Evolutionary conservation across 805 yeast species (phyloP).

Genomic region (Schwanniomyces yamadae): DNA sequence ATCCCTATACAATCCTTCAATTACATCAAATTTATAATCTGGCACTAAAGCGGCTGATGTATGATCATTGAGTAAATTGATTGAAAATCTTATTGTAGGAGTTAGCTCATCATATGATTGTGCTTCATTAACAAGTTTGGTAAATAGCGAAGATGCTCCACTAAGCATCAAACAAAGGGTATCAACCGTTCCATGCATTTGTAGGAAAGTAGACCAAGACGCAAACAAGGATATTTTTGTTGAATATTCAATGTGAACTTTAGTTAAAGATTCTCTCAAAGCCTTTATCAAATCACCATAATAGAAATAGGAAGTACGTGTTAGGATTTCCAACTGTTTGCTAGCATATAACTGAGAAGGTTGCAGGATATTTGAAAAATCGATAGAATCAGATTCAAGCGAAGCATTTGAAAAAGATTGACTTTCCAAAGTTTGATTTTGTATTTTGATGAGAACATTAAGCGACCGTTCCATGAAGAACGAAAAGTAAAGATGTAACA

Average conservation of each 20-base stretch:
- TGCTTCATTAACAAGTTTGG: conserved; percentile 24
- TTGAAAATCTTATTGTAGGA: conserved; percentile 17
- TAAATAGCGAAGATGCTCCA: conserved; percentile 34
- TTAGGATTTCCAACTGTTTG: conserved; percentile 28
- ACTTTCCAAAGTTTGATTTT: conserved; percentile 9
- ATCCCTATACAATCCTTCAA: conserved; percentile 24
- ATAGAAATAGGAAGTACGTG: conserved; percentile 29
- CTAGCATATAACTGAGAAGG: conserved; percentile 3
- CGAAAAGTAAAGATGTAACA: conserved; percentile 29
- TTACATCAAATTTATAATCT: conserved; percentile 32
- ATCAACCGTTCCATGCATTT: conserved; percentile 29
- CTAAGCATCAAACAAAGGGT: conserved; percentile 32
- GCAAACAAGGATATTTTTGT: conserved; percentile 37
- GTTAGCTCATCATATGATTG: conserved; percentile 15
- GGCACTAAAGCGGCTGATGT: conserved; percentile 25
- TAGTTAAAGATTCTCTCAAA: conserved; percentile 30
- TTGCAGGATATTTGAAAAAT: not conserved
- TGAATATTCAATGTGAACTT: conserved; percentile 34
- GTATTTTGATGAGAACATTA: conserved; percentile 22
- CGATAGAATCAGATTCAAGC: conserved; percentile 1
- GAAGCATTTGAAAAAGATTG: conserved; percentile 3
- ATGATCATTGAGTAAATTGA: conserved; percentile 22
- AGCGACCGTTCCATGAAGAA: conserved; percentile 39
- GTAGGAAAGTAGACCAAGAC: conserved; percentile 35
- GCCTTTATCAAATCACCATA: conserved; percentile 37